Evolutionary conservation across 2,329 filamentous ascomycete species (phyloP), one percentile per base, ranked within the genome.

Genomic region (Phaeophleospora eucalypticola): DNA sequence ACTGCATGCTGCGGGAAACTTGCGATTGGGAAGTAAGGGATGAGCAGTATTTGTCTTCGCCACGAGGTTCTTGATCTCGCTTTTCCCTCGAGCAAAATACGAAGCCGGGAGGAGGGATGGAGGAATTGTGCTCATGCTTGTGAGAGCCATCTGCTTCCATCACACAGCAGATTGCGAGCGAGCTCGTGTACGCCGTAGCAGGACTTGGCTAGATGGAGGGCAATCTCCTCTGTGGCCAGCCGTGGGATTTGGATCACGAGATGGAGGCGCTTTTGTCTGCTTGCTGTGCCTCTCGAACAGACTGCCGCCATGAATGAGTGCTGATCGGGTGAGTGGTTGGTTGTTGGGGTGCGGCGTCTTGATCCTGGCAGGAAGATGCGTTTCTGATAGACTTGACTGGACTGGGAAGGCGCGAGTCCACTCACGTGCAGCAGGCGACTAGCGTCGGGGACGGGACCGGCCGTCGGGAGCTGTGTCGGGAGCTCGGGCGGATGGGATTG

Each of bases 371-470:
- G n/a, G n/a, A n/a, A n/a, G n/a, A n/a, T n/a, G 7, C 12, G 24
- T 29, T 12, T 29, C 24, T 29, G 24, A 29, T 29, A 29, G 24
- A 29, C 12, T 12, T 29, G 24, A 29, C 7, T 7, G 24, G 12
- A 29, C 7, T 29, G 6, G 24, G 24, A 29, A 29, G 12, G 24
- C 6, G 24, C 8, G 19, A 24, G 14, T 40, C 37, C 37, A 40
- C 37, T 29, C 37, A 40, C 37, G 37, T 40, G 37, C 37, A 40
- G 10, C 8, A n/a, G n/a, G n/a, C n/a, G n/a, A n/a, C n/a, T n/a
- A n/a, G n/a, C n/a, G n/a, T n/a, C n/a, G n/a, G n/a, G n/a, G n/a
- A n/a, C n/a, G n/a, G n/a, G n/a, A n/a, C n/a, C n/a, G n/a, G n/a
- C n/a, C n/a, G n/a, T n/a, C n/a, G n/a, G n/a, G n/a, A n/a, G n/a